Conservation (phyloP, 2,329 filamentous ascomycete species). For the Pseudocercospora pini-densiflorae region DNA sequence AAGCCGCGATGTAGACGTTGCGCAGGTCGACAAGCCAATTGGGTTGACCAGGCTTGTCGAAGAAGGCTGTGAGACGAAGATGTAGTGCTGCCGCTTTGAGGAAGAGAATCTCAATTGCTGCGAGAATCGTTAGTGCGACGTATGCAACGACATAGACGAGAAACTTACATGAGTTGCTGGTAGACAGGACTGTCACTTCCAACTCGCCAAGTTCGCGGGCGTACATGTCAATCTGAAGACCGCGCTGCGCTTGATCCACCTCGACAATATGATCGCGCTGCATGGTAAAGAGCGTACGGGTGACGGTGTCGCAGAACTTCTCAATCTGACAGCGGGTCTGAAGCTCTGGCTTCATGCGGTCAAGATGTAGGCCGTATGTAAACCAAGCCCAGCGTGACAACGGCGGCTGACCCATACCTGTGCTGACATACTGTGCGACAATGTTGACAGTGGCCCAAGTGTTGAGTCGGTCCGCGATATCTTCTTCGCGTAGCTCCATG, state of each 20-base stretch:
- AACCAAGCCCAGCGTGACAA: slow-evolving; percentile 57
- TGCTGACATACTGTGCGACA: slow-evolving; percentile 78
- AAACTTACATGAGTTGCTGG: slow-evolving; percentile 36
- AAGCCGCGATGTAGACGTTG: slow-evolving; percentile 74
- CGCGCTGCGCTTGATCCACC: slow-evolving; percentile 42
- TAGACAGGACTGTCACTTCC: slow-evolving; percentile 41
- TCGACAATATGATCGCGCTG: slow-evolving; percentile 70
- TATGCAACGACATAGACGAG: too few relatives aligned
- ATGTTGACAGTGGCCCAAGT: slow-evolving; percentile 89
- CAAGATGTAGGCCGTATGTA: slow-evolving; percentile 75
- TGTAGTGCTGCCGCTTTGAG: slow-evolving; percentile 75
- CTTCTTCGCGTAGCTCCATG: slow-evolving; percentile 73
- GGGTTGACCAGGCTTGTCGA: slow-evolving; percentile 73
- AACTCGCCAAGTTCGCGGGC: slow-evolving; percentile 43
- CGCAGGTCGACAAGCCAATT: slow-evolving; percentile 76
- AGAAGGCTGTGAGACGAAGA: slow-evolving; percentile 78
- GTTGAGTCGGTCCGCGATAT: slow-evolving; percentile 75
- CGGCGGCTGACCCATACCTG: slow-evolving; percentile 80
- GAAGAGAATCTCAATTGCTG: slow-evolving; percentile 62
- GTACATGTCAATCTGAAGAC: slow-evolving; percentile 44
- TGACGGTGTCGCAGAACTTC: slow-evolving; percentile 76
- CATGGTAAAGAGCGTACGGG: slow-evolving; percentile 79
- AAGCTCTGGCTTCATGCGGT: slow-evolving; percentile 63
- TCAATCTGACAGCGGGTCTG: slow-evolving; percentile 73
- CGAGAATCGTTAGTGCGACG: background rate